Base-by-base conservation (phyloP, 768 basidiomycete genomes). In the Trametes coccinea region DNA sequence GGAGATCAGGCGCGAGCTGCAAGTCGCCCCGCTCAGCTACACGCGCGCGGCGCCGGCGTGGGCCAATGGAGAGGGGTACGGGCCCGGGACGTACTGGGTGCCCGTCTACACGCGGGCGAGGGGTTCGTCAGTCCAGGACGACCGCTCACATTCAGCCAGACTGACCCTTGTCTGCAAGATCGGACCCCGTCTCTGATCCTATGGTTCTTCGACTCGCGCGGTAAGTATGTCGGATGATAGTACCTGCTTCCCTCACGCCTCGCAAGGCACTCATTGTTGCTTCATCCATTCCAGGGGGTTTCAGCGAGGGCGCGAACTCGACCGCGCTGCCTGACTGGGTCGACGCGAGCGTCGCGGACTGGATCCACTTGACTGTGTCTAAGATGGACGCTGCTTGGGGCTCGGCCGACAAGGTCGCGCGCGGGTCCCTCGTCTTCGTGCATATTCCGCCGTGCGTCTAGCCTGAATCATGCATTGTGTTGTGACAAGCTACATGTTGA, bases 191-290 rank as follows among this genome's bases (percentile, higher is more conserved):
- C 73, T 3, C 75, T 90, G 9, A 71, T 91, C 49, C 71, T 90
- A 4, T 92, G 87, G 89, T 89, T 89, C 74, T 92, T 92, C 65
- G 90, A 91, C 72, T 90, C 90, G 2, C 79, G 88, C 61, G 86
- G 86, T 84, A 68, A 13, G 70, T 49, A 14, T 39, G 44, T 22
- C 22, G 22, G 22, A 22, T 22, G 22, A 22, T 51, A n/a, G 31
- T 16, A 29, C 41, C 8, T n/a, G 37, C 27, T 27, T 57, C 27
- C 17, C 4, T 48, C 16, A 22, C 48, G 39, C 11, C 53, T 55
- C 47, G 34, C 0, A 2, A 11, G 5, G 34, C 5, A 37, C 34
- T 16, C 49, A 34, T 40, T 8, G 53, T 9, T 31, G 17, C n/a
- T 62, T 7, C 40, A 14, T 27, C 7, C 47, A 51, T 9, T 57